Evolutionary conservation across 2,329 filamentous ascomycete genomes (phyloP), one percentile per base, ranked within the genome.

Genomic region (Sodiomyces alkalinus): DNA sequence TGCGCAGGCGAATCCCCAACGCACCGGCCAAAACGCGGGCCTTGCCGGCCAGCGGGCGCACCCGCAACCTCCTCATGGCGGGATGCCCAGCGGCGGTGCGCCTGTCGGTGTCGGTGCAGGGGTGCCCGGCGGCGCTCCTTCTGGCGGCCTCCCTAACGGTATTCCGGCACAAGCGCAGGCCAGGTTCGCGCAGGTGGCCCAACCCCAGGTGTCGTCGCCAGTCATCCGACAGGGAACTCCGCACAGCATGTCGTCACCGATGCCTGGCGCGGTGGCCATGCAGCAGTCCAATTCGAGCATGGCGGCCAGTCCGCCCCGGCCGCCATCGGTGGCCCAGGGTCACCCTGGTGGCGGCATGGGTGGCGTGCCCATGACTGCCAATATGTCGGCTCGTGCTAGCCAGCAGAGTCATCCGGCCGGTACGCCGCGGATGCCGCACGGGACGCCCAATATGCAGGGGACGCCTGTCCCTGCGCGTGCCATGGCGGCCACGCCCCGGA

Each of bases 201-300:
- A 79, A 42, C 57, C 68, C 11, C 64, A 68, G 4, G 73, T 71
- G 2, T 74, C 74, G 7, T 82, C 80, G n/a, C 80, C 80, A 0
- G 57, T 73, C 32, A 51, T 67, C 14, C 62, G 68, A 10, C 72
- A 78, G 39, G 68, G 66, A 14, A 77, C 72, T 2, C 73, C 73
- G 9, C 69, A 73, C 31, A 69, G 66, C 32, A 66, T 69, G 54
- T 76, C 73, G 5, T 77, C 73, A 2, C 74, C 73, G 7, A 74
- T 70, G 60, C 63, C 71, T n/a, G 60, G 60, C 23, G 64, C 64
- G 19, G 65, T 67, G 16, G 55, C 68, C 1, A 78, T 79, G 73
- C 69, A 75, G 36, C 62, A 64, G 19, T 72, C 70, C 17, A 70
- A 66, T 27, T 79, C 76, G 2, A 75, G 64, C 40, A 74, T 80